Base-by-base conservation (phyloP, 2,329 filamentous ascomycete genomes). In the Aspergillus sp. region DNA sequence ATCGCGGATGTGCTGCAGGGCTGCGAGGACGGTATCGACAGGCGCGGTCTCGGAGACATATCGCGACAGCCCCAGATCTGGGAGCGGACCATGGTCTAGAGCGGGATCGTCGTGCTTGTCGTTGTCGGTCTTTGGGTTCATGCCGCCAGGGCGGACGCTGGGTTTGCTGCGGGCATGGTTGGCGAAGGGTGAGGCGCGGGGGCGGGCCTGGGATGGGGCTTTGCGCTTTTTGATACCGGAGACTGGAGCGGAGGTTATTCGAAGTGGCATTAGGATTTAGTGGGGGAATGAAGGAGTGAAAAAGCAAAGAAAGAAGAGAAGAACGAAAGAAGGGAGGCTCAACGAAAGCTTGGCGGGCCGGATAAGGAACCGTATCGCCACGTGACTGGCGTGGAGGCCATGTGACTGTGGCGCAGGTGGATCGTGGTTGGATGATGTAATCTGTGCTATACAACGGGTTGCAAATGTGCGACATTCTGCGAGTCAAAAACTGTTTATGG, bases 1-100 rank as follows among this genome's bases (percentile, higher is more conserved):
- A 14, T 72, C 71, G 21, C 76, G 78, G 35, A 85, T 79, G 67
- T 85, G 77, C 50, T 77, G 70, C 37, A 87, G 79, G 12, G 82
- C 82, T 62, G 84, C 79, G 7, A 78, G 72, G 4, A 85, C 80
- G 70, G 80, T 78, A 46, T 75, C 71, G 15, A 81, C 77, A 5
- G 75, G 70, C 1, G 79, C 69, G 17, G 81, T 75, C 19, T 77
- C 66, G 5, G 80, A 71, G 2, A 86, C 75, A 27, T 79, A 80
- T 8, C 75, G 76, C 7, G 83, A 77, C 4, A 77, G 66, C 19
- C 83, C 84, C 4, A 78, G 70, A 57, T 86, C 83, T 2, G 82
- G 78, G 3, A 87, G 74, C 7, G 71, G 71, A 19, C 80, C 77
- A 14, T 67, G 62, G 21, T 71, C 64, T 21, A 73, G 64, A 14